These are phyloP conservation scores for Pseudogymnoascus sp. DNA, from an alignment of 2,329 filamentous ascomycete genomes.

Conservation along the genomic window DNA sequence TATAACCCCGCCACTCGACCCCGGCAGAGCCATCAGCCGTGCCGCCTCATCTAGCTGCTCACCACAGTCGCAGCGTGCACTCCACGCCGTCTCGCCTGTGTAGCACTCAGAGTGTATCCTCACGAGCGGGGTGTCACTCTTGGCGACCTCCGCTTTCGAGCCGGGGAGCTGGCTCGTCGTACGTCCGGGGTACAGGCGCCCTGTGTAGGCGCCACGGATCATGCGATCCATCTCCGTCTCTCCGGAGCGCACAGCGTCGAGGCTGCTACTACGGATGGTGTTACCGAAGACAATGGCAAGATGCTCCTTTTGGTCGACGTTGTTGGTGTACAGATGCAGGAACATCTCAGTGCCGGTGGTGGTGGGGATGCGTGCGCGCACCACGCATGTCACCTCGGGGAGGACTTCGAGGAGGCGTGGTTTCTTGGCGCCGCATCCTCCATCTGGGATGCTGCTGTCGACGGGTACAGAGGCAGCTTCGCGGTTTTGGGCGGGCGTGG, in stretches of 20 bases:
- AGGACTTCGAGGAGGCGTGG: constrained; percentile 67
- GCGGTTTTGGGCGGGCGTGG: constrained; percentile 38
- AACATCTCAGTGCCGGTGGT: constrained; percentile 93
- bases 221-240: constrained; percentile 87
- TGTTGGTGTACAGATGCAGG: constrained; percentile 87
- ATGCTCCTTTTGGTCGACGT: constrained; percentile 90
- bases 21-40: constrained; percentile 73
- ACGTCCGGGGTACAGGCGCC: constrained; percentile 76
- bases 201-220: constrained; percentile 88
- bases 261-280: constrained; percentile 63
- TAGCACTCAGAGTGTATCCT: constrained; percentile 98
- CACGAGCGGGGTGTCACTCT: constrained; percentile 57
- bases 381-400: constrained; percentile 84
- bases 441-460: constrained; percentile 44
- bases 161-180: constrained; percentile 39
- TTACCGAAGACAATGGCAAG: constrained; percentile 93
- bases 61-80: constrained; percentile 91
- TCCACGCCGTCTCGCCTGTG: constrained; percentile 97
- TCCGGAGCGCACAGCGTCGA: constrained; percentile 63
- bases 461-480: constrained; percentile 36
- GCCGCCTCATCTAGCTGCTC: constrained; percentile 97
- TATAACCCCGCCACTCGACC: constrained; percentile 71
- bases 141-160: background rate
- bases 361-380: constrained; percentile 89
- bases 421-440: constrained; percentile 52